Conservation (phyloP, 2,329 filamentous ascomycete genomes). For the Fusarium tuaranense region DNA sequence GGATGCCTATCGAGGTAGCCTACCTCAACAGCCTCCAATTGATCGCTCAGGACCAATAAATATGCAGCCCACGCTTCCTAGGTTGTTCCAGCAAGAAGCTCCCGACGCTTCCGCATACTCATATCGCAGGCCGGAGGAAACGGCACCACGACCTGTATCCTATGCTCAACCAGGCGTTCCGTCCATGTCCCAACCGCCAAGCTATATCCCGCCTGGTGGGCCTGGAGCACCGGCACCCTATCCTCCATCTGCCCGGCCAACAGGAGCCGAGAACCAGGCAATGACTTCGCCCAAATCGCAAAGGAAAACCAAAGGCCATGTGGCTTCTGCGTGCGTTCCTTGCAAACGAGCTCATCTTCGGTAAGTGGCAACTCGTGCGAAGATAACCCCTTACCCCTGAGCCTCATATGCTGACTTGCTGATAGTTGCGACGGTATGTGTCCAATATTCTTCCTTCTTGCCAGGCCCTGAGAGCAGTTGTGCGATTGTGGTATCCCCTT, state of each 20-base stretch:
- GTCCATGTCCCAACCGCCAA: slow-evolving; percentile 32
- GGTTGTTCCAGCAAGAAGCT: slow-evolving; percentile 45
- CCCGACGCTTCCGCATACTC: slow-evolving; percentile 38
- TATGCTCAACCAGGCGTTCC: slow-evolving; percentile 38
- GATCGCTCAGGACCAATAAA: slow-evolving; percentile 40
- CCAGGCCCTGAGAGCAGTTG: not conserved
- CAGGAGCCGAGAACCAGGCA: slow-evolving; percentile 57
- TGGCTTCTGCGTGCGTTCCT: slow-evolving; percentile 86
- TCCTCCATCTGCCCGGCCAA: slow-evolving; percentile 46
- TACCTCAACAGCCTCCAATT: slow-evolving; percentile 42
- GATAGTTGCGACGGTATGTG: slow-evolving; percentile 74
- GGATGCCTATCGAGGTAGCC: slow-evolving; percentile 62
- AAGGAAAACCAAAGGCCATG: slow-evolving; percentile 81
- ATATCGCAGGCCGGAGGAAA: slow-evolving; percentile 44
- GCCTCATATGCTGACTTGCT: slow-evolving; percentile 22
- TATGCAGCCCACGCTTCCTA: slow-evolving; percentile 42
- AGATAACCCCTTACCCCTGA: not conserved
- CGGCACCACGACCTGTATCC: slow-evolving; percentile 39
- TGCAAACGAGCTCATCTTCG: slow-evolving; percentile 86
- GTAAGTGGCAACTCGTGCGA: slow-evolving; percentile 52
- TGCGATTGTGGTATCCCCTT: not conserved
- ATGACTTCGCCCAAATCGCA: slow-evolving; percentile 70
- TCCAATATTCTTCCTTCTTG: slow-evolving; percentile 10
- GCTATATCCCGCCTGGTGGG: slow-evolving; percentile 37
- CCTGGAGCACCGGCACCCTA: slow-evolving; percentile 36